A percentile compares a stretch with the other conserved stretches of the same genome.
Conservation (phyloP, 2,329 filamentous ascomycete species). For the Trichoderma sp. region DNA sequence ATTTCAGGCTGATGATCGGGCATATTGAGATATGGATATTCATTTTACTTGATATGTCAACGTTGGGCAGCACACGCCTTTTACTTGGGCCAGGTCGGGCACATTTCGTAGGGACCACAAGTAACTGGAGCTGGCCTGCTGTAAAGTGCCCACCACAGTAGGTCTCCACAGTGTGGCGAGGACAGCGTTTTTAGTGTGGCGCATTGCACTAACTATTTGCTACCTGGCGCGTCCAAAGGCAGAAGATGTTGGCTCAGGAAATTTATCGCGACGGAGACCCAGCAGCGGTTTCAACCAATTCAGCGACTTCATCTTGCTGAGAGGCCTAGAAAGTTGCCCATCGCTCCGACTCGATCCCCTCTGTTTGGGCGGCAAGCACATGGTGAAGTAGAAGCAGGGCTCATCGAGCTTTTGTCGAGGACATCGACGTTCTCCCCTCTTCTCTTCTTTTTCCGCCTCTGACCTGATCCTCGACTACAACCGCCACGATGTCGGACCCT, state of each 20-base stretch:
- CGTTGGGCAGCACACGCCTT: slow-evolving; percentile 9
- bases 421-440: slow-evolving; percentile 38
- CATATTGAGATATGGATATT: slow-evolving; percentile 32
- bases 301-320: slow-evolving; percentile 32
- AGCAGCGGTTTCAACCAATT: slow-evolving; percentile 27
- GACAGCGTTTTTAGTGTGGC: slow-evolving; percentile 8
- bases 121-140: neutral
- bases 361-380: slow-evolving; percentile 33
- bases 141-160: neutral
- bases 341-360: slow-evolving; percentile 25
- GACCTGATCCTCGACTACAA: neutral
- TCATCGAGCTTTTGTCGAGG: slow-evolving; percentile 43
- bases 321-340: slow-evolving; percentile 27
- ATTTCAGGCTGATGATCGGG: slow-evolving; percentile 37
- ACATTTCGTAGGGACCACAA: neutral
- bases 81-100: neutral
- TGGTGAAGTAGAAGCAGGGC: slow-evolving; percentile 40
- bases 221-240: slow-evolving; percentile 24
- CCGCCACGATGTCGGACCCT: slow-evolving; percentile 68
- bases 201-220: slow-evolving; percentile 21
- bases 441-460: slow-evolving; percentile 34
- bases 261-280: slow-evolving; percentile 39
- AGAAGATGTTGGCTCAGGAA: slow-evolving; percentile 37
- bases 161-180: slow-evolving; percentile 26
- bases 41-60: slow-evolving; percentile 16